phyloP scores from a whole-genome alignment of 108 stramenopile species.

The Schizochytrium sp. region DNA sequence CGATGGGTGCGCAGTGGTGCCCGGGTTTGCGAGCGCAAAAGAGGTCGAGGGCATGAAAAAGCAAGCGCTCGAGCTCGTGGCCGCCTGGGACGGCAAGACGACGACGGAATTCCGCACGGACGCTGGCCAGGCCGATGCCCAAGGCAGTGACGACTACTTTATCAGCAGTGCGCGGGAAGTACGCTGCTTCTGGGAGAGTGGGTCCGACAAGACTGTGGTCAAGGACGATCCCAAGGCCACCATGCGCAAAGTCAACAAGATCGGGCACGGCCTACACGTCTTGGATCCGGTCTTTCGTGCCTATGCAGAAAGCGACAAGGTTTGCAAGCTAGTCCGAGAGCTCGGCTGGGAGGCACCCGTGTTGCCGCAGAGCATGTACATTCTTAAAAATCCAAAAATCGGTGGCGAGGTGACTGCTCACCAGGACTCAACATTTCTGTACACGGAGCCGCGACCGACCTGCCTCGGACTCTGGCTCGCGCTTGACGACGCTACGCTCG shows the following conservation, averaged over 20 bases:
- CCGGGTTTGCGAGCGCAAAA: not conserved
- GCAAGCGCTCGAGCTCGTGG: not conserved
- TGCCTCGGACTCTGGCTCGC: constrained; percentile 85
- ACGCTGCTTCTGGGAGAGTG: constrained; percentile 66
- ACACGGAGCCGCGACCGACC: constrained; percentile 70
- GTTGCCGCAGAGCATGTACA: constrained; percentile 86
- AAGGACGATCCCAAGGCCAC: constrained; percentile 48
- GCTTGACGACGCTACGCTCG: constrained; percentile 74
- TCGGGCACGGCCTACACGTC: constrained; percentile 75
- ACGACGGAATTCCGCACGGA: constrained; percentile 66
- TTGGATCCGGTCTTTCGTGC: constrained; percentile 43
- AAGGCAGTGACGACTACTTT: constrained; percentile 72
- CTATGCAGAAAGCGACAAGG: constrained; percentile 54
- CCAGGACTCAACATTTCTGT: constrained; percentile 85
- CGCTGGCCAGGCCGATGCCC: constrained; percentile 52
- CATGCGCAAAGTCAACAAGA: constrained; percentile 71
- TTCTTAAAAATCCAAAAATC: constrained; percentile 73
- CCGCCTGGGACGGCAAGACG: not conserved
- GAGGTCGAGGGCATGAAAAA: not conserved
- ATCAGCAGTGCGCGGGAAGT: constrained; percentile 61
- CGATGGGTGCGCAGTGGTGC: constrained; percentile 8
- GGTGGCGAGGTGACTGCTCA: constrained; percentile 75
- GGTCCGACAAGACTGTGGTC: constrained; percentile 43
- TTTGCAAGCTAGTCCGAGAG: constrained; percentile 47
- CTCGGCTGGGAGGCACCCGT: constrained; percentile 73